These are phyloP conservation scores for Avena sativa DNA, from an alignment of 176 grass and related monocot species.

Conservation along the genomic window DNA sequence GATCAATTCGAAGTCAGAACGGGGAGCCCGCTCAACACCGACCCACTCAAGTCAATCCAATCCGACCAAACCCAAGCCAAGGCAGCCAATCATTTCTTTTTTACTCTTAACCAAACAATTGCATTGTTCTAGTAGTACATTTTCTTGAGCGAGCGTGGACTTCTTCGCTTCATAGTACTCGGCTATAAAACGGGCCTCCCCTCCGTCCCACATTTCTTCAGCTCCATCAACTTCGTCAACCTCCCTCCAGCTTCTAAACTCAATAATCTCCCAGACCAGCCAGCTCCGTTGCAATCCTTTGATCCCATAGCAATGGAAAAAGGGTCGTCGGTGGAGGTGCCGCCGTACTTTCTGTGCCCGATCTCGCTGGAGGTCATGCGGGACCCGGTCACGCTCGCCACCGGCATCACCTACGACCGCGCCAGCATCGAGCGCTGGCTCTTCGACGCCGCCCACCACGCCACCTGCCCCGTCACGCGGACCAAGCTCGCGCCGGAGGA, in stretches of 20 bases:
- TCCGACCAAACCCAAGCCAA: not conserved
- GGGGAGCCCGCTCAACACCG: slow-evolving; percentile 18
- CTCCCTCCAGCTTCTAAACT: not conserved
- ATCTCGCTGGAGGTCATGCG: slow-evolving; percentile 89
- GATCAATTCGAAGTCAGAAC: slow-evolving; percentile 48
- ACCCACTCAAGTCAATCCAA: not conserved
- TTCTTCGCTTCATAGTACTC: not conserved
- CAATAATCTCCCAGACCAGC: not conserved
- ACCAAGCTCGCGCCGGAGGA: slow-evolving; percentile 41
- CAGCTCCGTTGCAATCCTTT: not conserved
- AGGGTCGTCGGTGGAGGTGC: slow-evolving; percentile 58
- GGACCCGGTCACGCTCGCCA: slow-evolving; percentile 78
- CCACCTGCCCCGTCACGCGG: slow-evolving; percentile 72
- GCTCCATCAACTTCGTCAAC: not conserved
- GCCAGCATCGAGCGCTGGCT: slow-evolving; percentile 81
- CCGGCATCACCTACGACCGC: slow-evolving; percentile 94
- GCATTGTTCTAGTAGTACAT: not conserved
- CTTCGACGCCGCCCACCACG: slow-evolving; percentile 48
- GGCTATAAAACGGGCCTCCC: slow-evolving; percentile 49
- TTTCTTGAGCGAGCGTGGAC: slow-evolving; percentile 19
- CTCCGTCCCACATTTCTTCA: slow-evolving; percentile 13
- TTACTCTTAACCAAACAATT: not conserved
- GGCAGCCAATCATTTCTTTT: not conserved
- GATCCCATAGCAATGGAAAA: slow-evolving; percentile 37
- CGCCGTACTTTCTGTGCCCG: slow-evolving; percentile 82